phyloP scores from a whole-genome alignment of 1,284 basidiomycete genomes.

The Rhodotorula sp. region DNA sequence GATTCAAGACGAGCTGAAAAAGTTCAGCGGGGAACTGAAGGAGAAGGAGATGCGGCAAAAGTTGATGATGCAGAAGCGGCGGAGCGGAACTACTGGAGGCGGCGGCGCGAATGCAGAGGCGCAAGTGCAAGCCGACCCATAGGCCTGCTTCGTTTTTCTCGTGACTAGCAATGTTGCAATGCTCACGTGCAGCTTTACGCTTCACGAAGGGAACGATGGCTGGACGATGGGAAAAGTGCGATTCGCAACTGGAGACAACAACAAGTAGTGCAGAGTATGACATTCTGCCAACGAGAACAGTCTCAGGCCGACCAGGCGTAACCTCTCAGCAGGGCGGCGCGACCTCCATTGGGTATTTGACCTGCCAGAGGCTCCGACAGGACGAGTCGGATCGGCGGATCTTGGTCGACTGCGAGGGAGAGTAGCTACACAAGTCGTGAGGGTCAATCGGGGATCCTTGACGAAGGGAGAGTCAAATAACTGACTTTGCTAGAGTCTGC shows the following conservation, averaged over 20 bases:
- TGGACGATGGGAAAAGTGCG: not conserved
- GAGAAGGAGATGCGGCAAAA: slow-evolving; percentile 24
- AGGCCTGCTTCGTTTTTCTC: not conserved
- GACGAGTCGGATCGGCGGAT: not conserved
- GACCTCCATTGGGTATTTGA: slow-evolving; percentile 4
- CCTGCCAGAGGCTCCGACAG: not conserved
- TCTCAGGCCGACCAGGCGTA: not conserved
- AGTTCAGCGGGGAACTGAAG: slow-evolving; percentile 22
- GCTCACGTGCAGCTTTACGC: too few relatives aligned
- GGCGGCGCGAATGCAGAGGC: not conserved
- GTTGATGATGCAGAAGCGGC: slow-evolving; percentile 3
- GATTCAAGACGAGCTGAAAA: slow-evolving; percentile 18
- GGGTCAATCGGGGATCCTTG: too few relatives aligned
- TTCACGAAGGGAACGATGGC: not conserved
- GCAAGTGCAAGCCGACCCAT: not conserved
- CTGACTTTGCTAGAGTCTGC: slow-evolving; percentile 15
- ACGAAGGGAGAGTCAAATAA: too few relatives aligned
- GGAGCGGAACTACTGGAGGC: not conserved
- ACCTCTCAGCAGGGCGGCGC: not conserved
- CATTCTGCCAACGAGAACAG: too few relatives aligned
- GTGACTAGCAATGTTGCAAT: too few relatives aligned
- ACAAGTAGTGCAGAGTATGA: not conserved
- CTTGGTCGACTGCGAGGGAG: not conserved
- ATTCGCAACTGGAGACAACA: not conserved
- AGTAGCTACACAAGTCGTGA: not conserved